phyloP scores from a whole-genome alignment of 2,329 filamentous ascomycete genomes.

The Sarocladium brachiariae region DNA sequence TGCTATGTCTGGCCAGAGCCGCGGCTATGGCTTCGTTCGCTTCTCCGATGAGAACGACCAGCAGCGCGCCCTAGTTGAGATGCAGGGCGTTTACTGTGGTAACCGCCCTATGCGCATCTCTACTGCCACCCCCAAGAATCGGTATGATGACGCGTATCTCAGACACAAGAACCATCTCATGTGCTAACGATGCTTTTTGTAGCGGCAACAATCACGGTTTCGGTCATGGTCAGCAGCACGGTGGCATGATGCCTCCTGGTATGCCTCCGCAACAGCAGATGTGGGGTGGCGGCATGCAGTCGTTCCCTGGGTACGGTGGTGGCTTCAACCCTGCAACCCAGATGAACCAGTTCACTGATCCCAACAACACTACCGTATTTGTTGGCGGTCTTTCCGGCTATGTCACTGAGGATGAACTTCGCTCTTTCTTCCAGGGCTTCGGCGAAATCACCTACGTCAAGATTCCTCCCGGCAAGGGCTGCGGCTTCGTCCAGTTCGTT shows the following conservation, averaged over 20 bases:
- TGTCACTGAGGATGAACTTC: constrained; percentile 98
- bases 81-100: constrained; percentile 99
- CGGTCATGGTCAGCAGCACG: constrained; percentile 35
- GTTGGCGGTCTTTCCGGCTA: constrained; percentile 96
- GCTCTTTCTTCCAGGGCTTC: constrained; percentile 99
- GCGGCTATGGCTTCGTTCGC: constrained; percentile 95
- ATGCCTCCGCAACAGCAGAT: constrained; percentile 41
- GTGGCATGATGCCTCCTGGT: constrained; percentile 35
- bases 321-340: constrained; percentile 42
- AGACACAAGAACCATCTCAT: too few species aligned
- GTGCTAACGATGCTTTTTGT: too few species aligned
- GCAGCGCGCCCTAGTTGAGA: constrained; percentile 90
- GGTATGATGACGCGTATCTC: too few species aligned
- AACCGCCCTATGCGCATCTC: constrained; percentile 98
- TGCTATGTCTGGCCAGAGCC: constrained; percentile 93
- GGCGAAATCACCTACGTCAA: constrained; percentile 99
- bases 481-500: constrained; percentile 97
- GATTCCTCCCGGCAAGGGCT: constrained; percentile 98
- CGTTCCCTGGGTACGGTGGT: constrained; percentile 24
- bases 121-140: constrained; percentile 95
- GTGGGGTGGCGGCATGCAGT: constrained; percentile 26
- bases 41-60: constrained; percentile 95
- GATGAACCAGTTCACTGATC: constrained; percentile 99
- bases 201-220: constrained; percentile 32
- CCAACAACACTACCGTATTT: constrained; percentile 99